These are phyloP conservation scores for Leccinum pellstonianum DNA, from an alignment of 768 basidiomycete genomes.

Conservation along the genomic window DNA sequence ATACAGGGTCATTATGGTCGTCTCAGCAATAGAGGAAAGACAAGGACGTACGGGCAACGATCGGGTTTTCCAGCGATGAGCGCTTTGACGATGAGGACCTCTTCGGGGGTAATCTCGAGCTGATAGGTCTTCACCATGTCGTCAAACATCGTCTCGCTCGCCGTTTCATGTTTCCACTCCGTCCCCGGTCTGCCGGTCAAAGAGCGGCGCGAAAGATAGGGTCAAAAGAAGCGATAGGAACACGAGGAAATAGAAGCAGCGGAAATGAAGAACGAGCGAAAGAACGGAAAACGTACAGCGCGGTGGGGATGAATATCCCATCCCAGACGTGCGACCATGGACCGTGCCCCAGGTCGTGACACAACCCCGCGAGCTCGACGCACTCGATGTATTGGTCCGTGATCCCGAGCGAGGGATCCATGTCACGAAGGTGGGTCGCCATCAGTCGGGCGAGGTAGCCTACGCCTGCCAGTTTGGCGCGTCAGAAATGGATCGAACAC, in stretches of 20 bases:
- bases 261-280: slow-evolving; percentile 9
- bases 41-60: slow-evolving; percentile 49
- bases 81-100: slow-evolving; percentile 67
- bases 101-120: slow-evolving; percentile 46
- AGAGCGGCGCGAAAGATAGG: neutral
- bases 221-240: neutral
- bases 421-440: slow-evolving; percentile 51
- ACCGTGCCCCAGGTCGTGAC: slow-evolving; percentile 84
- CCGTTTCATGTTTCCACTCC: slow-evolving; percentile 74
- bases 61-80: slow-evolving; percentile 65
- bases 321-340: slow-evolving; percentile 91
- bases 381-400: slow-evolving; percentile 72
- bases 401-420: slow-evolving; percentile 63
- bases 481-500: too few relatives aligned
- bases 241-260: neutral
- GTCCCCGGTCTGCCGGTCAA: slow-evolving; percentile 38
- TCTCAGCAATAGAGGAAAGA: too few relatives aligned
- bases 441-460: slow-evolving; percentile 69
- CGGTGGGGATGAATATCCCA: slow-evolving; percentile 62
- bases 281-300: slow-evolving; percentile 43
- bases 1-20: neutral
- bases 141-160: slow-evolving; percentile 82
- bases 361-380: slow-evolving; percentile 76
- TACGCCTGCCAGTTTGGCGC: slow-evolving; percentile 52
- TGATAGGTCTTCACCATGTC: slow-evolving; percentile 57